Evolutionary conservation across 2,329 filamentous ascomycete genomes (phyloP).

Genomic region (Tolypocladium ovalisporum): DNA sequence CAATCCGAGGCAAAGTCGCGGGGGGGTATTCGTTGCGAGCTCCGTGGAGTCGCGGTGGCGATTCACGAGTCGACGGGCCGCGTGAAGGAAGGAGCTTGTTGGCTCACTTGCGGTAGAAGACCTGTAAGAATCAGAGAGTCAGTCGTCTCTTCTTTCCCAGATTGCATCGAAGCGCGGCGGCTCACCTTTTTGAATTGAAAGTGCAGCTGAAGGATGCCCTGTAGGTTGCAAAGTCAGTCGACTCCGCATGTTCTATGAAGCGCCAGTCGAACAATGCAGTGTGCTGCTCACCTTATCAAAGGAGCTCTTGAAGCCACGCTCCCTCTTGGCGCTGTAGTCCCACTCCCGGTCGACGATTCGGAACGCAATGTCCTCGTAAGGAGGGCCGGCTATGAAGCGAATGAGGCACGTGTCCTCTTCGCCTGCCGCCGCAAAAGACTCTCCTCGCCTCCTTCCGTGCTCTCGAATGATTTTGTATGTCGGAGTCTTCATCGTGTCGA

Average conservation of each 20-base stretch:
- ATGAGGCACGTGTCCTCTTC: slow-evolving; percentile 97
- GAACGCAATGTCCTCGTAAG: slow-evolving; percentile 95
- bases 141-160: not conserved
- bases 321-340: slow-evolving; percentile 94
- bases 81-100: too few relatives aligned
- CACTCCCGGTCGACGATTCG: slow-evolving; percentile 97
- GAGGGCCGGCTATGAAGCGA: slow-evolving; percentile 86
- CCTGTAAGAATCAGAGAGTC: not conserved
- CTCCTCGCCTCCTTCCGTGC: slow-evolving; percentile 75
- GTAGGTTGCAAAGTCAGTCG: slow-evolving; percentile 28
- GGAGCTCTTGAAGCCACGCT: slow-evolving; percentile 88
- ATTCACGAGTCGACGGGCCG: not conserved
- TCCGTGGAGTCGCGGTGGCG: not conserved
- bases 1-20: not conserved
- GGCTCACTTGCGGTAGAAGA: slow-evolving; percentile 5
- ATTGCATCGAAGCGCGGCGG: not conserved
- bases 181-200: slow-evolving; percentile 96
- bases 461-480: slow-evolving; percentile 95
- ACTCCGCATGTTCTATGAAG: not conserved
- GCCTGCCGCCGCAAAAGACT: slow-evolving; percentile 86
- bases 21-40: not conserved
- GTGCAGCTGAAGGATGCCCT: slow-evolving; percentile 74
- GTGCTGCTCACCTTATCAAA: slow-evolving; percentile 76
- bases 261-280: slow-evolving; percentile 5
- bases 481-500: slow-evolving; percentile 88